Evolutionary conservation across 2,329 filamentous ascomycete species (phyloP).

Genomic region (Paecilomyces formosus): DNA sequence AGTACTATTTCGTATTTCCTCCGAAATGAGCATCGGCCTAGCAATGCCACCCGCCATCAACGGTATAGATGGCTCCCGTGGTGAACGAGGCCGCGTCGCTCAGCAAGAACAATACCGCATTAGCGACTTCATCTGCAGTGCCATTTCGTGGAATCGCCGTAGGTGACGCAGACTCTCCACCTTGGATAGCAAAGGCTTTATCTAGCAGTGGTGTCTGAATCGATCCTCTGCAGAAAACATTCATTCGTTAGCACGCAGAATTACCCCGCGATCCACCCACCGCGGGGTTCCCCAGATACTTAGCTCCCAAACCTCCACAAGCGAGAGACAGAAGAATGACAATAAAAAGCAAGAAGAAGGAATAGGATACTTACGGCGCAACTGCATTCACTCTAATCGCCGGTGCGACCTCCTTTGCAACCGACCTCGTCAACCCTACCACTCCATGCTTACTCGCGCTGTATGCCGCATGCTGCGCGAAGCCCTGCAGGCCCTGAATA

Average conservation of each 20-base stretch:
- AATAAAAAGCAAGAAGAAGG: not conserved
- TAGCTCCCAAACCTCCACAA: not conserved
- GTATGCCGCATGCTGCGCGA: conserved; percentile 23
- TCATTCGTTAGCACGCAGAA: conserved; percentile 3
- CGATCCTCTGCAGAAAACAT: conserved; percentile 13
- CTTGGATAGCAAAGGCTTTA: conserved; percentile 16
- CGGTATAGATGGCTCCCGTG: conserved; percentile 38
- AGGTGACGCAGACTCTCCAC: conserved; percentile 5
- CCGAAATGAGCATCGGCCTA: not conserved
- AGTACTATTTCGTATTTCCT: too few relatives aligned
- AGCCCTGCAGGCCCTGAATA: conserved; percentile 33
- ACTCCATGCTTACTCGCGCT: conserved; percentile 27
- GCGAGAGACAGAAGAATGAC: not conserved
- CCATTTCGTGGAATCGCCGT: conserved; percentile 21
- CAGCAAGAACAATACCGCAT: conserved; percentile 42
- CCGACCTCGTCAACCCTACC: conserved; percentile 27
- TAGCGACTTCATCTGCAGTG: conserved; percentile 30
- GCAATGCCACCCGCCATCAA: conserved; percentile 41
- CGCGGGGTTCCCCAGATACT: not conserved
- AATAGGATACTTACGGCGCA: conserved; percentile 28
- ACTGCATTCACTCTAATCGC: conserved; percentile 34
- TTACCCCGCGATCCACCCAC: not conserved
- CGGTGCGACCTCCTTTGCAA: conserved; percentile 29
- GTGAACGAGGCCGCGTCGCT: conserved; percentile 40
- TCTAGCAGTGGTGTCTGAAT: conserved; percentile 28